Conservation (phyloP, 139 green algal species). For the Monoraphidium neglectum region DNA sequence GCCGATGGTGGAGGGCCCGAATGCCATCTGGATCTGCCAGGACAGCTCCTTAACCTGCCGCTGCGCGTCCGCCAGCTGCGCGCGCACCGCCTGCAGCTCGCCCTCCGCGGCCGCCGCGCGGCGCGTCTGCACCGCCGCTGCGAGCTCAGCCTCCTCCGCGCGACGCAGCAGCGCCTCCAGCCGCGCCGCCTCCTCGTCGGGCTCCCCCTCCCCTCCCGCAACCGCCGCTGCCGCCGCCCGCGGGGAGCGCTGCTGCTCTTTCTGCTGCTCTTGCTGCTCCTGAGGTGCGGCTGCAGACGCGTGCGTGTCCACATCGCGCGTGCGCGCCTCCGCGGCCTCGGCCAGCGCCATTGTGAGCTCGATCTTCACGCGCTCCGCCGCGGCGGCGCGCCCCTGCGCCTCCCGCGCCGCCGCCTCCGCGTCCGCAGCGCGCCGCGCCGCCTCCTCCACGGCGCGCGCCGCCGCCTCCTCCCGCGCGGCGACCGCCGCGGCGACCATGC, state of each 20-base stretch:
- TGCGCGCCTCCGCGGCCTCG: constrained; percentile 24
- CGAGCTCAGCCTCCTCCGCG: constrained; percentile 51
- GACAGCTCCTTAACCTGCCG: constrained; percentile 44
- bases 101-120: constrained; percentile 38
- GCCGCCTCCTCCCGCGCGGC: constrained; percentile 44
- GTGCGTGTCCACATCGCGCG: constrained; percentile 33
- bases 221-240: constrained; percentile 5
- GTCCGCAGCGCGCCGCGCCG: constrained; percentile 10
- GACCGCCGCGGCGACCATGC: constrained; percentile 47
- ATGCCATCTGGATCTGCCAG: constrained; percentile 54
- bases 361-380: constrained; percentile 55
- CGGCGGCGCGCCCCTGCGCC: constrained; percentile 34
- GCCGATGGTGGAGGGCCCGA: neutral
- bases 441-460: constrained; percentile 22
- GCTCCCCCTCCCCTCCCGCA: neutral
- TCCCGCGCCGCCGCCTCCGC: constrained; percentile 12
- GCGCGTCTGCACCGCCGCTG: constrained; percentile 51
- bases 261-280: neutral
- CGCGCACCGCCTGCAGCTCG: constrained; percentile 29
- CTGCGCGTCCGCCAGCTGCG: constrained; percentile 37
- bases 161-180: constrained; percentile 9
- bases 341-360: constrained; percentile 54
- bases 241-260: constrained; percentile 13
- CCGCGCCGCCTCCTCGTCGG: neutral
- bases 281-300: neutral